Conservation (phyloP, 2,329 filamentous ascomycete species). For the Colletotrichum orbiculare region DNA sequence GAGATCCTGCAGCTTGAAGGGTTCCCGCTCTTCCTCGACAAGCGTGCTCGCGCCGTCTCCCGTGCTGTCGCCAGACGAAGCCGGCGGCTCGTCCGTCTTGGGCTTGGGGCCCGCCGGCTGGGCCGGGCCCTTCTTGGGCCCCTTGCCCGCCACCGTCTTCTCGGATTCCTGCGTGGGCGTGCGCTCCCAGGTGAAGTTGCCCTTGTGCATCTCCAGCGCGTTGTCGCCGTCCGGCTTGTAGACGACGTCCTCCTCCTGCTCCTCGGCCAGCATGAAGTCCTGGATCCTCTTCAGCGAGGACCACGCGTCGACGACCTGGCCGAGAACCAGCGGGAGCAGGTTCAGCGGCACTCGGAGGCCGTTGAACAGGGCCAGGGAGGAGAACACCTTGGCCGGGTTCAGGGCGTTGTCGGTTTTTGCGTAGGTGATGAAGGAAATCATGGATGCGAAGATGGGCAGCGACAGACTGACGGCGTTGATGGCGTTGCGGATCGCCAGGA, state of each 20-base stretch:
- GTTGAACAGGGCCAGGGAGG: constrained; percentile 94
- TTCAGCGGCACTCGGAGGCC: constrained; percentile 90
- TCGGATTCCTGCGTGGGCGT: constrained; percentile 66
- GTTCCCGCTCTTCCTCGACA: constrained; percentile 69
- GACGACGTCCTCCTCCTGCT: constrained; percentile 77
- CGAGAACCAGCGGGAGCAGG: constrained; percentile 86
- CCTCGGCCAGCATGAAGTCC: constrained; percentile 88
- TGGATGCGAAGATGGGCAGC: constrained; percentile 92
- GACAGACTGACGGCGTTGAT: constrained; percentile 88
- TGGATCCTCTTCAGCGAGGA: constrained; percentile 87
- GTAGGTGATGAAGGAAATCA: constrained; percentile 92
- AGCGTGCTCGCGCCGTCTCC: constrained; percentile 66
- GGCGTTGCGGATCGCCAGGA: constrained; percentile 85
- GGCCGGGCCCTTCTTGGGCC: constrained; percentile 56
- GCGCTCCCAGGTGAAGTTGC: constrained; percentile 89
- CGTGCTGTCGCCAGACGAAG: constrained; percentile 55
- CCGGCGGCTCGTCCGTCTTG: constrained; percentile 48
- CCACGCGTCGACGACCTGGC: constrained; percentile 90
- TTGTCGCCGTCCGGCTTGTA: constrained; percentile 67
- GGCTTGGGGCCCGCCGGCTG: constrained; percentile 40
- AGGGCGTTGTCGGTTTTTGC: constrained; percentile 75
- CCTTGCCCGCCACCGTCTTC: constrained; percentile 55
- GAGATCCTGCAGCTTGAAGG: constrained; percentile 78
- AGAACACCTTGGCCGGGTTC: constrained; percentile 84
- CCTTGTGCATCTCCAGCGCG: constrained; percentile 77